phyloP scores from a whole-genome alignment of 2,329 filamentous ascomycete genomes.

The Parastagonospora avenae region DNA sequence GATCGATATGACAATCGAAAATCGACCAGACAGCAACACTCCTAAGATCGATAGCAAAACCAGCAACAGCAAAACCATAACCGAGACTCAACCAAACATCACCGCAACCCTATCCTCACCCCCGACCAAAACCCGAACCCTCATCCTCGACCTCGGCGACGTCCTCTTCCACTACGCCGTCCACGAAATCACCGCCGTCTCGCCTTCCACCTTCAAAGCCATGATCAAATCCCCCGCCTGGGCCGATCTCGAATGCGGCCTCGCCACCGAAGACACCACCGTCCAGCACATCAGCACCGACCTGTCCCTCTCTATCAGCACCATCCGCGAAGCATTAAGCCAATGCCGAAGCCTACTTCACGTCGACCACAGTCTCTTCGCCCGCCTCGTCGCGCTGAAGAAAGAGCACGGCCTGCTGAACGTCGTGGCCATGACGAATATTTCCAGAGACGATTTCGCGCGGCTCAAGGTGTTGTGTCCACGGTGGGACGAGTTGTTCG shows the following conservation, averaged over 20 bases:
- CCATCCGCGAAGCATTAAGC: slow-evolving; percentile 33
- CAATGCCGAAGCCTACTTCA: slow-evolving; percentile 36
- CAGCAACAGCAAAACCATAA: not conserved
- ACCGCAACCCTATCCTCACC: not conserved
- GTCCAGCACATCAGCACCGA: slow-evolving; percentile 15
- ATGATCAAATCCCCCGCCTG: slow-evolving; percentile 35
- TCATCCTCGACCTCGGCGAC: slow-evolving; percentile 46
- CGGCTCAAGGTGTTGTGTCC: slow-evolving; percentile 22
- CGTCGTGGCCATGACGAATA: slow-evolving; percentile 43
- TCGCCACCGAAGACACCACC: slow-evolving; percentile 24
- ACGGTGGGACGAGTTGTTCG: slow-evolving; percentile 40
- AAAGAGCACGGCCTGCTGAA: slow-evolving; percentile 16
- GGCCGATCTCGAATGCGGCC: slow-evolving; percentile 33
- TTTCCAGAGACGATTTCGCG: slow-evolving; percentile 33
- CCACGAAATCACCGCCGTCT: slow-evolving; percentile 27
- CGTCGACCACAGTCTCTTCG: slow-evolving; percentile 25
- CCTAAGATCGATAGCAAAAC: too few relatives aligned
- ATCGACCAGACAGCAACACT: too few relatives aligned
- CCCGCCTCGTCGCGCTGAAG: slow-evolving; percentile 22
- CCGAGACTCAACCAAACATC: not conserved
- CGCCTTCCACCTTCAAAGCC: slow-evolving; percentile 18
- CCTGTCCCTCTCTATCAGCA: slow-evolving; percentile 23
- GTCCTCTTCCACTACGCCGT: slow-evolving; percentile 44
- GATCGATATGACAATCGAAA: too few relatives aligned
- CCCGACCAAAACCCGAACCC: not conserved